These are phyloP conservation scores for Cymbopogon citratus DNA, from an alignment of 176 grass and related monocot genomes.

Conservation along the genomic window DNA sequence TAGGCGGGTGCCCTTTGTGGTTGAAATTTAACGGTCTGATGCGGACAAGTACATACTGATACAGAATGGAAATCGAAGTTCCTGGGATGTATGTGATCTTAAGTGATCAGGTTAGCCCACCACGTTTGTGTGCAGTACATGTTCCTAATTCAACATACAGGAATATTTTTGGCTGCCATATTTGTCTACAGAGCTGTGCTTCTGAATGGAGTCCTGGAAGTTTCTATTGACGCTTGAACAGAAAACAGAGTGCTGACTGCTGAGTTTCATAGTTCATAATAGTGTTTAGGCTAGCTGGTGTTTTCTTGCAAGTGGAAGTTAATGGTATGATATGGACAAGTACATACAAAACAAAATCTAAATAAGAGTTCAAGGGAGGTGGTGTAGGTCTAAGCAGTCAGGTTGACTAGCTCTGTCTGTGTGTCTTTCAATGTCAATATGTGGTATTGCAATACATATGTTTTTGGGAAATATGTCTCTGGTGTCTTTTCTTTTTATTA, in stretches of 20 bases:
- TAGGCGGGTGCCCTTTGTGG: not conserved
- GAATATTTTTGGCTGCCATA: not conserved
- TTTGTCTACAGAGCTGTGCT: not conserved
- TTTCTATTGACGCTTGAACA: not conserved
- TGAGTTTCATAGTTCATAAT: not conserved
- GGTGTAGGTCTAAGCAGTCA: not conserved
- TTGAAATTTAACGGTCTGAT: not conserved
- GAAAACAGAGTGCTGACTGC: not conserved
- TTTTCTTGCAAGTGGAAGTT: not conserved
- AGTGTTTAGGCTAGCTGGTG: not conserved
- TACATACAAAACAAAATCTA: not conserved
- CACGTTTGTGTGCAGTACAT: not conserved
- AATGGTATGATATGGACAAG: not conserved
- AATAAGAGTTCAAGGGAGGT: not conserved
- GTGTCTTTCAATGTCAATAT: not conserved
- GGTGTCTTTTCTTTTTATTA: not conserved
- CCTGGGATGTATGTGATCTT: not conserved
- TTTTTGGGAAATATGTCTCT: not conserved
- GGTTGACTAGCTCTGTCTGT: not conserved
- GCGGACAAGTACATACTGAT: not conserved
- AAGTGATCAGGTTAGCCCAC: not conserved
- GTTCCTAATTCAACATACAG: not conserved
- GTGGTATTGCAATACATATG: not conserved
- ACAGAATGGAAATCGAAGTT: not conserved
- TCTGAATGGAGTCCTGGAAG: not conserved